Evolutionary conservation across 257 asterid species (phyloP).

Genomic region (Salvia hispanica): DNA sequence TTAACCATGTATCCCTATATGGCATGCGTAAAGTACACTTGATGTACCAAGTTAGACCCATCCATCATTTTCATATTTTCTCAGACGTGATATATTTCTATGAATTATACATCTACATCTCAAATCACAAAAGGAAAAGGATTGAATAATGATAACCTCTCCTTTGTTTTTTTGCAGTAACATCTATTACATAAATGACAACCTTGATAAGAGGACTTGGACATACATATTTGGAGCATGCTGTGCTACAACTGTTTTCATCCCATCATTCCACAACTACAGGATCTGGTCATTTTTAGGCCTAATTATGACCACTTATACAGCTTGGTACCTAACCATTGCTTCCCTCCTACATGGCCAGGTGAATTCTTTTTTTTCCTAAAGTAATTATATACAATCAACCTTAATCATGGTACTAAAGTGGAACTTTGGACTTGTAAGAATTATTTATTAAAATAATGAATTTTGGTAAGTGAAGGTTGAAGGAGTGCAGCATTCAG

Average conservation of each 20-base stretch:
- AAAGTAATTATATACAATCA: background rate
- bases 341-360: conserved; percentile 84
- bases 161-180: conserved; percentile 53
- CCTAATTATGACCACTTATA: conserved; percentile 74
- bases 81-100: background rate
- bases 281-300: conserved; percentile 85
- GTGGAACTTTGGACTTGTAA: conserved; percentile 34
- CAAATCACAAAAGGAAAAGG: background rate
- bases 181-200: conserved; percentile 81
- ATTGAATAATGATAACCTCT: background rate
- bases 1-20: too few relatives aligned
- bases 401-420: conserved; percentile 28
- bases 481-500: conserved; percentile 81
- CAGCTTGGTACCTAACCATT: conserved; percentile 82
- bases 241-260: conserved; percentile 82
- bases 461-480: conserved; percentile 42
- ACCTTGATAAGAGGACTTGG: conserved; percentile 90
- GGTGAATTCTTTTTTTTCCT: conserved; percentile 35
- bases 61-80: conserved; percentile 22
- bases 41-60: too few relatives aligned
- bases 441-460: conserved; percentile 4
- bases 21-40: too few relatives aligned
- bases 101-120: background rate
- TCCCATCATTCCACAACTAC: conserved; percentile 89
- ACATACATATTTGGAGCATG: conserved; percentile 91